Evolutionary conservation across 805 yeast genomes (phyloP).

Genomic region (Lachancea kluyveri): DNA sequence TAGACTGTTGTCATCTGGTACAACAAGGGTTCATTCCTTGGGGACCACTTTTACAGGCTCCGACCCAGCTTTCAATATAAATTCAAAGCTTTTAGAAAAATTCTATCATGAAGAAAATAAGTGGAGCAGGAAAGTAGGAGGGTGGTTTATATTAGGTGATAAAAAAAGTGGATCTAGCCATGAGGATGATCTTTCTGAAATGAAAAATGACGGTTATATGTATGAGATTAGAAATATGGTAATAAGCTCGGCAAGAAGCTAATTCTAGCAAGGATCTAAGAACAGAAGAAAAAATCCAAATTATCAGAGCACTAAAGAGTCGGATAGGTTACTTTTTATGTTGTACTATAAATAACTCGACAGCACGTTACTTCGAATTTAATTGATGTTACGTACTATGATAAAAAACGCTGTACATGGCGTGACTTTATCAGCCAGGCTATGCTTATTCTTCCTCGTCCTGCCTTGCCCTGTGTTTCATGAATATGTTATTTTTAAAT

Average conservation of each 20-base stretch:
- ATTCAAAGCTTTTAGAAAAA: constrained; percentile 20
- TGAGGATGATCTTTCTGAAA: constrained; percentile 13
- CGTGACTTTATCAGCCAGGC: too few species aligned
- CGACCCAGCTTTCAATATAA: constrained; percentile 14
- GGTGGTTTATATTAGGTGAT: constrained; percentile 25
- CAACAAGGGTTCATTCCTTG: constrained; percentile 22
- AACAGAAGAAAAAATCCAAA: background rate
- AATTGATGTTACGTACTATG: too few species aligned
- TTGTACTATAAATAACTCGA: too few species aligned
- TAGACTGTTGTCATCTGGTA: constrained; percentile 14
- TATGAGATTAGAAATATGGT: constrained; percentile 33
- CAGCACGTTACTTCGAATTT: too few species aligned
- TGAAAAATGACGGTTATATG: constrained; percentile 24
- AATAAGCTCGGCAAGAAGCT: constrained; percentile 25
- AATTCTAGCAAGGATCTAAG: background rate
- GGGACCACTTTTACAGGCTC: constrained; percentile 8
- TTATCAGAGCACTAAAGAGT: background rate
- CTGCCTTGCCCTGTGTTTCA: background rate
- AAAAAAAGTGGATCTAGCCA: constrained; percentile 7
- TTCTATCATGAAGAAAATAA: constrained; percentile 31
- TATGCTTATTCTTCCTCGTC: background rate
- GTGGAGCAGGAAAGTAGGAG: constrained; percentile 28
- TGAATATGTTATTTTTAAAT: constrained; percentile 1
- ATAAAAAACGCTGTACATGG: too few species aligned
- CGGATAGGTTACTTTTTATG: too few species aligned